Base-by-base conservation (phyloP, 2,329 filamentous ascomycete genomes). In the Phaeophleospora eucalypticola region DNA sequence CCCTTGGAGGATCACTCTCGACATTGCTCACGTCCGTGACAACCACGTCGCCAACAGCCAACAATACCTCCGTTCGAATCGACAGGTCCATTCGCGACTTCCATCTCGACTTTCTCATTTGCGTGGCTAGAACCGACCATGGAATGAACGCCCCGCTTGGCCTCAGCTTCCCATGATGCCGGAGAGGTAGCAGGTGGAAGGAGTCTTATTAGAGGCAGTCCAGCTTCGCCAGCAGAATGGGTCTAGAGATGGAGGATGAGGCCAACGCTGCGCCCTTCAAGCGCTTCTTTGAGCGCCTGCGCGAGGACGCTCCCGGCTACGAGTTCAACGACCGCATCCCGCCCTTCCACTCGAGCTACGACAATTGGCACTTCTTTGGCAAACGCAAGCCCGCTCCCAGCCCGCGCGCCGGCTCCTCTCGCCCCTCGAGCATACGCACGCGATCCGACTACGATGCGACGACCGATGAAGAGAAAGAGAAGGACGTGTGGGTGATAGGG, bases 321-420 rank as follows among this genome's bases (percentile, higher is more conserved):
- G 60, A 66, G 29, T 68, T 65, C 50, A 63, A 70, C 40, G 65
- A 69, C 16, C 60, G 65, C 16, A 54, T 63, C 24, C 51, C 58
- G 40, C 72, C 72, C 8, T 75, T 75, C 57, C 73, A 76, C 53
- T 73, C 70, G 29, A 71, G 83, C 59, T 96, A 95, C 69, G 89
- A 94, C 66, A 89, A 90, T 72, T 97, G 90, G 89, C 72, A 76
- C 58, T 71, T 74, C 53, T 72, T 71, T 52, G 73, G 72, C 21
- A 52, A 48, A 12, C 52, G 52, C 17, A 51, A 46, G 38, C 66
- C 77, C 86, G 45, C 15, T 32, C 41, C 21, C 27, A 49, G 48
- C 3, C 51, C 86, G 84, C 44, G 63, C 4, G 21, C 48, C 9
- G 48, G 33, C 37, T 39, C 35, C 9, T 58, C 58, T 17, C 48